Conservation (phyloP, 1,284 basidiomycete genomes). For the Pseudozyma tsukubaensis region DNA sequence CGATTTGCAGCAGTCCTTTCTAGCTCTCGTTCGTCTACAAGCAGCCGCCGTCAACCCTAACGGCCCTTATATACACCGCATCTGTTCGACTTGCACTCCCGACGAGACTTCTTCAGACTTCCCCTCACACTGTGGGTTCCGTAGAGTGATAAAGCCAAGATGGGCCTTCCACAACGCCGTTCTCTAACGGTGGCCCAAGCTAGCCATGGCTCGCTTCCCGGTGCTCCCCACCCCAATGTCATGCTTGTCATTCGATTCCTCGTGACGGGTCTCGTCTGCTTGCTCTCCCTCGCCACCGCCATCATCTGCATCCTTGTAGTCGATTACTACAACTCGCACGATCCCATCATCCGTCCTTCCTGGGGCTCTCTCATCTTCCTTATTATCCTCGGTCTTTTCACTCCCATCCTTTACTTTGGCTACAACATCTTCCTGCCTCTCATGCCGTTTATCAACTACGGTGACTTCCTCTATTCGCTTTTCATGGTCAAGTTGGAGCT, state of each 20-base stretch:
- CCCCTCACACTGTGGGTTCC: not conserved
- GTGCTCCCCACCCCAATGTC: constrained; percentile 61
- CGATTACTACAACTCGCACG: constrained; percentile 68
- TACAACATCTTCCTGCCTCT: constrained; percentile 68
- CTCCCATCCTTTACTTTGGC: constrained; percentile 67
- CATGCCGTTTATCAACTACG: constrained; percentile 65
- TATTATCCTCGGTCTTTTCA: constrained; percentile 68
- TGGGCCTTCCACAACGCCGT: constrained; percentile 62
- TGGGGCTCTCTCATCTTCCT: constrained; percentile 69
- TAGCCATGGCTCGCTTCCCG: constrained; percentile 29
- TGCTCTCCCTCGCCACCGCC: constrained; percentile 58
- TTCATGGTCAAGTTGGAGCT: constrained; percentile 69
- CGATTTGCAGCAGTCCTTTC: no score
- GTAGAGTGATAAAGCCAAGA: constrained; percentile 13
- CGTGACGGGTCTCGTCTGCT: constrained; percentile 62
- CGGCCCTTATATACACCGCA: not conserved
- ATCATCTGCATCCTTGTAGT: constrained; percentile 66
- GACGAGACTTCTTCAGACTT: not conserved
- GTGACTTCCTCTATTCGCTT: constrained; percentile 64
- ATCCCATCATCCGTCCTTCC: constrained; percentile 68
- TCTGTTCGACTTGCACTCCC: not conserved
- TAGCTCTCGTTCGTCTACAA: no score
- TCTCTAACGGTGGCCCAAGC: constrained; percentile 56
- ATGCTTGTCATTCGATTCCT: constrained; percentile 63
- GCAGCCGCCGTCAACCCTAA: no score